Evolutionary conservation across 768 basidiomycete species (phyloP).

Genomic region (Pisolithus marmoratus): DNA sequence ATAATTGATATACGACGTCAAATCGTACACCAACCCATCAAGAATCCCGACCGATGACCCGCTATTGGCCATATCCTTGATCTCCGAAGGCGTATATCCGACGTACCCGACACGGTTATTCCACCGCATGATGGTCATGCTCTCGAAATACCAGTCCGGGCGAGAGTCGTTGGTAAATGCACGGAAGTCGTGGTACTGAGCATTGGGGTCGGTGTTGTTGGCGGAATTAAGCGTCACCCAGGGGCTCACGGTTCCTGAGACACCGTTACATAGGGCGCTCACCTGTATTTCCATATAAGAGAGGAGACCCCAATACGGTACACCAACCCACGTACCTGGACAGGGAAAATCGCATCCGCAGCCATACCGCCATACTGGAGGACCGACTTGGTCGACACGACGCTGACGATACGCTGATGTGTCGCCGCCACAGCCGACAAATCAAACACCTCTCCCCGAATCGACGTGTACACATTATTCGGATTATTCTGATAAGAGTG

Average conservation of each 20-base stretch:
- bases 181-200: slow-evolving; percentile 95
- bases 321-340: slow-evolving; percentile 55
- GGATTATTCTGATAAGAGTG: slow-evolving; percentile 62
- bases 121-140: slow-evolving; percentile 91
- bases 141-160: slow-evolving; percentile 97
- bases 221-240: slow-evolving; percentile 73
- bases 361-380: slow-evolving; percentile 79
- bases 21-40: slow-evolving; percentile 79
- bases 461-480: slow-evolving; percentile 72
- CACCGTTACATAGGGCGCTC: slow-evolving; percentile 86
- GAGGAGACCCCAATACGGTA: neutral
- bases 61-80: slow-evolving; percentile 60
- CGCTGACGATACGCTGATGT: slow-evolving; percentile 63
- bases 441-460: slow-evolving; percentile 95
- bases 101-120: slow-evolving; percentile 83
- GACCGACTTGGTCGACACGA: slow-evolving; percentile 70
- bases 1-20: slow-evolving; percentile 72
- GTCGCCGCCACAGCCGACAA: slow-evolving; percentile 59
- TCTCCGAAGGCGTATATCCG: slow-evolving; percentile 73
- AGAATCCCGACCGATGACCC: slow-evolving; percentile 79
- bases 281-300: slow-evolving; percentile 42
- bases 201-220: slow-evolving; percentile 72
- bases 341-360: slow-evolving; percentile 81
- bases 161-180: slow-evolving; percentile 81
- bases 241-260: slow-evolving; percentile 73